Evolutionary conservation across 2,329 filamentous ascomycete species (phyloP), one percentile per base, ranked within the genome.

Genomic region (Moelleriella libera): DNA sequence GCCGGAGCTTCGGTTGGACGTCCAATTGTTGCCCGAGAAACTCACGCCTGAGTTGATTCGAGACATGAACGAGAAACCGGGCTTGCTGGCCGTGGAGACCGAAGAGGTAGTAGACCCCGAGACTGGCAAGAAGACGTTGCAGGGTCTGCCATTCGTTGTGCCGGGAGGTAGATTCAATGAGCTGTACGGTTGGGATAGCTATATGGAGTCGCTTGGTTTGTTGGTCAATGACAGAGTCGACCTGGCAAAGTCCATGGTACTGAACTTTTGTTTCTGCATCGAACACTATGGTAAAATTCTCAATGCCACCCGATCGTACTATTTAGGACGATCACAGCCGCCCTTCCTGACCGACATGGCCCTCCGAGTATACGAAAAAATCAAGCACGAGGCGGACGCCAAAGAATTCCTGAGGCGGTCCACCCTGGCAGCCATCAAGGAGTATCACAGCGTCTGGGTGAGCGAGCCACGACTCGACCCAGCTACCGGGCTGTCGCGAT

Each of bases 291-390:
- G 89, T 58, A 98, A 97, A 70, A 95, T 98, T 50, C 78, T 97
- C 54, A 98, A 98, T 65, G 92, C 92, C 46, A 98, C 92, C 49
- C 80, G 92, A 37, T 89, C 89, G 1, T 98, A 98, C 71, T 98
- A 98, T 61, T 80, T 98, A 12, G 84, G 80, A 53, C 83, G 92
- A 49, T 96, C 92, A 2, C 92, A 98, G 65, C 92, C 92, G 2
- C 92, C 92, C 0, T 97, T 98, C 68, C 70, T 98, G 48, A 98
- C 92, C 1, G 92, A 98, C 64, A 96, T 98, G 88, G 85, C 90
- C 9, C 72, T 97, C 45, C 83, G 88, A 48, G 88, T 95, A 41
- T 97, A 92, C 62, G 88, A 96, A 58, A 85, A 84, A 60, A 97
- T 96, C 64, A 88, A 88, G 69, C 82, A 88, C 55, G 85, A 94